Base-by-base conservation (phyloP, 2,329 filamentous ascomycete genomes). In the Botrytis porri region DNA sequence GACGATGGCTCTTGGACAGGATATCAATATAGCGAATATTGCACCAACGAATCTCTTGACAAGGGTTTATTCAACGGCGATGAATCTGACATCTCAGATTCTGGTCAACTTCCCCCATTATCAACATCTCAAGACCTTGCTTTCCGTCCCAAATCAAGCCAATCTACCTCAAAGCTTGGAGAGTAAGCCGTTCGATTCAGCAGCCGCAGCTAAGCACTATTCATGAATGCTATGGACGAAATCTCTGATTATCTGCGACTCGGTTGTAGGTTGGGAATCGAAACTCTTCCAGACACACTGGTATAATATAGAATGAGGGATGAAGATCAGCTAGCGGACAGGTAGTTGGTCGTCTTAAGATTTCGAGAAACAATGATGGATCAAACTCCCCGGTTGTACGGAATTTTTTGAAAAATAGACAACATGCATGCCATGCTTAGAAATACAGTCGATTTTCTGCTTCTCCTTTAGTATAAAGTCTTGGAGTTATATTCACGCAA, bases 271-370 rank as follows among this genome's bases (percentile, higher is more conserved):
- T 16, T 16, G 12, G 12, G 1, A 16, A 16, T n/a, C 10, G 5
- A 16, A n/a, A n/a, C 0, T n/a, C 12, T 14, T 14, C 25, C 14
- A 51, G 48, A 51, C 48, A 51, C 2, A 25, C 4, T n/a, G 1
- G 25, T n/a, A 1, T 51, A 16, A 3, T n/a, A 51, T 16, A 3
- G 14, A 22, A 51, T 51, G 45, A 51, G 22, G 45, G 10, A 51
- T 51, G 41, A 45, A 6, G 43, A 45, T 22, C 0, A n/a, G 25
- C 25, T 54, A 25, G 9, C 48, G 5, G 7, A n/a, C 25, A 54
- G 1, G 48, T 8, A 54, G 48, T 54, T n/a, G 25, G 0, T n/a
- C 48, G 1, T 51, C 0, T 51, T n/a, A 1, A 3, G 4, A n/a
- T n/a, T 51, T 51, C 1, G 25, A 51, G 18, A 12, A 5, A n/a